Percentiles rank a stretch among this genome's conserved stretches.
phyloP scores from a whole-genome alignment of 2,329 filamentous ascomycete species.

The Akanthomyces muscarius region DNA sequence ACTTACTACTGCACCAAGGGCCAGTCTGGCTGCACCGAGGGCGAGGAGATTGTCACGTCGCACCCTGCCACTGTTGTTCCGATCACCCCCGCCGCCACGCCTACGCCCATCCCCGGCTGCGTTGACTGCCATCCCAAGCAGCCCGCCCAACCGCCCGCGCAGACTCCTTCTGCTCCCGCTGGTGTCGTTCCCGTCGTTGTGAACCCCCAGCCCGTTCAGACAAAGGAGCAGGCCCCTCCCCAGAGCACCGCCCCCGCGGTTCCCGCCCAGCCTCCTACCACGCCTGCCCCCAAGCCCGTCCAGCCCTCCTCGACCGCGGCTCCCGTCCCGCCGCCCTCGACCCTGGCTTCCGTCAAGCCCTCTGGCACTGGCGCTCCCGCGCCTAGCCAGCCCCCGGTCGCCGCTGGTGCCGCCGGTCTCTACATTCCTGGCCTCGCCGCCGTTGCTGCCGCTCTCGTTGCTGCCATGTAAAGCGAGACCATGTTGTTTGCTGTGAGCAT shows the following conservation, averaged over 20 bases:
- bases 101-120: constrained; percentile 28
- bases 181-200: constrained; percentile 10
- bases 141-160: constrained; percentile 9
- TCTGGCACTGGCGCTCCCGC: constrained; percentile 15
- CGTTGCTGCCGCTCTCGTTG: constrained; percentile 21
- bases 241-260: constrained; percentile 10
- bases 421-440: constrained; percentile 20
- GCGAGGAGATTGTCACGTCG: constrained; percentile 24
- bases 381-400: constrained; percentile 18
- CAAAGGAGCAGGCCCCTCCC: constrained; percentile 2
- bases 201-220: neutral
- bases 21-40: constrained; percentile 26
- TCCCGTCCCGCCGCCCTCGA: constrained; percentile 17
- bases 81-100: constrained; percentile 23
- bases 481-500: neutral
- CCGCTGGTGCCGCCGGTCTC: constrained; percentile 21
- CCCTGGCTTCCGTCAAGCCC: constrained; percentile 17
- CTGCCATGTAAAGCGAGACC: constrained; percentile 20
- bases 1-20: constrained; percentile 27
- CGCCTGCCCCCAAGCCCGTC: constrained; percentile 14
- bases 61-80: constrained; percentile 26
- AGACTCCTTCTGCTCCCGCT: neutral
- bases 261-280: constrained; percentile 8
- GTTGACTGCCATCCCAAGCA: constrained; percentile 23
- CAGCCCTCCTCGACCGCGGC: constrained; percentile 15